Conservation (phyloP, 2,329 filamentous ascomycete species). For the Myriosclerotinia curreyana region DNA sequence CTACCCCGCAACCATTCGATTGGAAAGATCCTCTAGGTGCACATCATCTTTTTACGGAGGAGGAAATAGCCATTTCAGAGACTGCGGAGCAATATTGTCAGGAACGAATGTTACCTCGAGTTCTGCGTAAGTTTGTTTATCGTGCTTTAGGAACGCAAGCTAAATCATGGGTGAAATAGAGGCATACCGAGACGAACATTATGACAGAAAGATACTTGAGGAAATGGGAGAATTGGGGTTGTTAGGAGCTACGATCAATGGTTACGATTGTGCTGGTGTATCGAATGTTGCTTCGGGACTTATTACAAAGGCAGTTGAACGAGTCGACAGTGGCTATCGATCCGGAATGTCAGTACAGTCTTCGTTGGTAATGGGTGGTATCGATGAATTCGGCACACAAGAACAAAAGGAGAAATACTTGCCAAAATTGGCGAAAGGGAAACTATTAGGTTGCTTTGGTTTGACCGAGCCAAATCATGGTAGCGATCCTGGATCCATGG, state of each 20-base stretch:
- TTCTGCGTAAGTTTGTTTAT: conserved; percentile 63
- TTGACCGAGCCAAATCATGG: conserved; percentile 92
- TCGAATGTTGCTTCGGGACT: conserved; percentile 85
- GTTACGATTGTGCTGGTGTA: conserved; percentile 84
- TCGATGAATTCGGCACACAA: conserved; percentile 79
- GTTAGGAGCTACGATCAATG: conserved; percentile 79
- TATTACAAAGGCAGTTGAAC: conserved; percentile 86
- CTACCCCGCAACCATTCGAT: conserved; percentile 57
- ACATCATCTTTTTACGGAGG: conserved; percentile 76
- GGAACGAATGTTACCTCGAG: conserved; percentile 78
- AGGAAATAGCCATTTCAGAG: conserved; percentile 85
- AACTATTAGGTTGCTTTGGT: conserved; percentile 80
- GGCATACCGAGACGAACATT: conserved; percentile 82
- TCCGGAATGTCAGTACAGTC: conserved; percentile 93
- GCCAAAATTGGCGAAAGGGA: conserved; percentile 77
- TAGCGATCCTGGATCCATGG: conserved; percentile 88
- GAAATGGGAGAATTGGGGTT: conserved; percentile 95
- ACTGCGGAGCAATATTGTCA: conserved; percentile 94
- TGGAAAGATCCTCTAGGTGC: conserved; percentile 87
- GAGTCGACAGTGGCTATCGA: conserved; percentile 86
- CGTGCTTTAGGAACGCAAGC: conserved; percentile 18
- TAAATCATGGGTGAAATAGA: conserved; percentile 48
- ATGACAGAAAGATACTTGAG: conserved; percentile 78
- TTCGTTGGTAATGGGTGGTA: conserved; percentile 89
- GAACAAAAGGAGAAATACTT: conserved; percentile 85